These are phyloP conservation scores for Trichoderma atroviride DNA, from an alignment of 2,329 filamentous ascomycete genomes.

Conservation along the genomic window DNA sequence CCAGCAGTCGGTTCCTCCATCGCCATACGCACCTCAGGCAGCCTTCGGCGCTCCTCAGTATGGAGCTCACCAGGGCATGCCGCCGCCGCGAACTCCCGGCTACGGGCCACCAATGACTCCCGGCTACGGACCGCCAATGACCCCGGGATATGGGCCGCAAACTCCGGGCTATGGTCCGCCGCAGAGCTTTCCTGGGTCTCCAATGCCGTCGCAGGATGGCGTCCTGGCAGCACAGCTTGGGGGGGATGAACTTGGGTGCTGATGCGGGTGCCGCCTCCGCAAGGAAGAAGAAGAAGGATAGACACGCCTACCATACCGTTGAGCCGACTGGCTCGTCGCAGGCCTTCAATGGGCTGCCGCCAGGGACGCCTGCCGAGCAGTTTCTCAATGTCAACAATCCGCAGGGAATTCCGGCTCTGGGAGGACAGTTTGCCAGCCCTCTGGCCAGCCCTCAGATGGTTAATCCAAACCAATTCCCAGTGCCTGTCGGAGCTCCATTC, in stretches of 20 bases:
- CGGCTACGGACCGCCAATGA: background rate
- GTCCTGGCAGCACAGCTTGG: constrained; percentile 74
- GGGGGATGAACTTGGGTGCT: constrained; percentile 64
- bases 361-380: constrained; percentile 51
- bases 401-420: constrained; percentile 38
- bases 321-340: constrained; percentile 71
- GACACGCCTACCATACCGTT: constrained; percentile 88
- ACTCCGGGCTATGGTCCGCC: constrained; percentile 33
- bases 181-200: constrained; percentile 35
- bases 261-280: constrained; percentile 47
- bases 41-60: constrained; percentile 36
- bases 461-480: constrained; percentile 61
- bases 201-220: constrained; percentile 47
- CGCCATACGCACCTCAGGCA: constrained; percentile 56
- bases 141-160: constrained; percentile 34
- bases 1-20: constrained; percentile 55
- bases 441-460: constrained; percentile 43
- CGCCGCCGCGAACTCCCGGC: constrained; percentile 34
- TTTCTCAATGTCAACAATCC: constrained; percentile 42
- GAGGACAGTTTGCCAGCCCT: constrained; percentile 51
- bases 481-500: constrained; percentile 50
- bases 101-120: background rate
- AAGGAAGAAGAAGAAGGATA: constrained; percentile 87
- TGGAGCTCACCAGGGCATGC: constrained; percentile 34
- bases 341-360: constrained; percentile 69